Percentiles rank a stretch among this genome's conserved stretches.
Evolutionary conservation across 2,329 filamentous ascomycete species (phyloP).

Genomic region (Fusarium tanahbumbuense): DNA sequence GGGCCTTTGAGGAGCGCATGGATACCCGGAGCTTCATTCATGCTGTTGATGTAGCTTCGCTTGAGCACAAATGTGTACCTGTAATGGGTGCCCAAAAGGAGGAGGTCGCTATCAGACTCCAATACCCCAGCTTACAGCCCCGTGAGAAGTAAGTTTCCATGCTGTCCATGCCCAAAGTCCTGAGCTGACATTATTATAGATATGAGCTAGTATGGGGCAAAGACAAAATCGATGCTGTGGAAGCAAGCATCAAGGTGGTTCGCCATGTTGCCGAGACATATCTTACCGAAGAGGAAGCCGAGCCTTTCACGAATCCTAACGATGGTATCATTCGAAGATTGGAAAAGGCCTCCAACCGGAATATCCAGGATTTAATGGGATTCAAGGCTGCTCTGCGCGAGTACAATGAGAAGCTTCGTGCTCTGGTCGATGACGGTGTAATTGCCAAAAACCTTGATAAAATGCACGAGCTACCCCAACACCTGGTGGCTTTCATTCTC

Average conservation of each 20-base stretch:
- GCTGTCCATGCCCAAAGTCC: background rate
- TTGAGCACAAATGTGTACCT: conserved; percentile 62
- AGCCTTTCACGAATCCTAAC: conserved; percentile 76
- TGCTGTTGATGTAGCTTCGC: conserved; percentile 66
- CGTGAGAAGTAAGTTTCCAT: conserved; percentile 69
- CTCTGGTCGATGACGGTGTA: conserved; percentile 74
- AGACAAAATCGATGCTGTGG: conserved; percentile 81
- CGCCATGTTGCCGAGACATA: conserved; percentile 80
- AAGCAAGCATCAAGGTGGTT: conserved; percentile 78
- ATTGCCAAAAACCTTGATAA: conserved; percentile 78
- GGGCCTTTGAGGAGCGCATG: conserved; percentile 58
- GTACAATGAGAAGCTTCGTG: conserved; percentile 79
- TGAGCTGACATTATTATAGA: conserved; percentile 45
- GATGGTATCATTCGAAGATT: conserved; percentile 81
- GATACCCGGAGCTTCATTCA: conserved; percentile 65
- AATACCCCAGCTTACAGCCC: conserved; percentile 82
- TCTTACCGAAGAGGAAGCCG: conserved; percentile 75
- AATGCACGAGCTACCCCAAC: conserved; percentile 75
- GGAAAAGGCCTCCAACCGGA: conserved; percentile 76
- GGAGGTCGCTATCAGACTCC: conserved; percentile 73
- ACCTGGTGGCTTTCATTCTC: conserved; percentile 82
- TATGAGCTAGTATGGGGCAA: conserved; percentile 79
- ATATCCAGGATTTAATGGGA: conserved; percentile 71
- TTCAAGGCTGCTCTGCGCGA: conserved; percentile 79
- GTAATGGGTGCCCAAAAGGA: conserved; percentile 62